Base-by-base conservation (phyloP, 768 basidiomycete genomes). In the Boletus pseudo-olivaceus region DNA sequence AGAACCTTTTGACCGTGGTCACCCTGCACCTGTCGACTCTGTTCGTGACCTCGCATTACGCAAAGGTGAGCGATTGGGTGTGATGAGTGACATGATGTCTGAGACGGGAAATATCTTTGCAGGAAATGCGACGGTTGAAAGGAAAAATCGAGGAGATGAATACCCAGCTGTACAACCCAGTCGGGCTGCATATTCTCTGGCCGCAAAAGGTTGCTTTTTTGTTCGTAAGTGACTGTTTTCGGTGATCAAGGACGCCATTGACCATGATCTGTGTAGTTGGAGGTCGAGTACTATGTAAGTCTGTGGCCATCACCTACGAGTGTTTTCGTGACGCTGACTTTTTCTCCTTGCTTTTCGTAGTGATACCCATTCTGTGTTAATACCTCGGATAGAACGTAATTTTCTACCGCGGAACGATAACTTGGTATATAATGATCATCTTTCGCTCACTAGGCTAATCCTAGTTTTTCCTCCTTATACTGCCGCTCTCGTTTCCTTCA, bases 231-330 rank as follows among this genome's bases (percentile, higher is more conserved):
- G 45, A 26, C 9, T 27, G 27, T 37, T 51, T 47, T 35, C 12
- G n/a, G 30, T 2, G 23, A 4, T 23, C 7, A 47, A 43, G 43
- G 29, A 44, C 8, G 12, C 12, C 29, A 14, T 51, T 55, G 38
- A 62, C 20, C 2, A n/a, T 15, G 48, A 49, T 37, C 7, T 10
- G 30, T 43, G 43, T 62, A 98, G 95, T 79, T 98, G 62, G 95
- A 98, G 76, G 90, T 98, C 54, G 95, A 98, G 65, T 94, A 93
- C 74, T 94, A 93, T 72, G 88, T 90, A 51, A 74, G 88, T 81
- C 41, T 2, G 6, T 42, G 42, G 40, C 19, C 19, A 2, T n/a
- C 5, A 0, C 19, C 1, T n/a, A 19, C 7, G 37, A 2, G 19
- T 29, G n/a, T 17, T 26, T 49, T 49, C 35, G 38, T 49, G 43